Conservation (phyloP, 2,329 filamentous ascomycete species). For the Plectosphaerella sp. region DNA sequence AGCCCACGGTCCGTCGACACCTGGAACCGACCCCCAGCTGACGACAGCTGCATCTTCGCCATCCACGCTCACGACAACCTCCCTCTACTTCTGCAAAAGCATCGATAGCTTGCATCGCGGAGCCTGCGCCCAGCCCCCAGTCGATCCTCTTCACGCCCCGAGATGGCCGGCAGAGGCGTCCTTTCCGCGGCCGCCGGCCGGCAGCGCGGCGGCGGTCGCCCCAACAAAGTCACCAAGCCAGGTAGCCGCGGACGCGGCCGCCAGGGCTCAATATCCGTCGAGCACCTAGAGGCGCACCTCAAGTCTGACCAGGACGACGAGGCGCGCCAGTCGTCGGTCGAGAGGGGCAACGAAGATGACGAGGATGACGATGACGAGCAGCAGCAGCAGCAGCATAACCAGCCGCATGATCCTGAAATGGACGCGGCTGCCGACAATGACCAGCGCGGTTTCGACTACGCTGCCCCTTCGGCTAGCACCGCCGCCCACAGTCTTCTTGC, state of each 20-base stretch:
- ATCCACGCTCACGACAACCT: not conserved
- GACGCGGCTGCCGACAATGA: not conserved
- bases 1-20: not conserved
- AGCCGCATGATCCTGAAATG: not conserved
- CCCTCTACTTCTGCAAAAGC: not conserved
- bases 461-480: not conserved
- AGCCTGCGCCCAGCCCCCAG: not conserved
- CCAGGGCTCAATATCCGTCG: conserved; percentile 18
- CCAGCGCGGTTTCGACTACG: not conserved
- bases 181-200: not conserved
- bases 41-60: conserved; percentile 9
- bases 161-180: conserved; percentile 13
- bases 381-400: not conserved
- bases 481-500: conserved; percentile 51
- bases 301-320: conserved; percentile 43
- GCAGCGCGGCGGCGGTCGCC: conserved; percentile 28
- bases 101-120: not conserved
- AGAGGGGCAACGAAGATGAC: too few relatives aligned
- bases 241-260: conserved; percentile 16
- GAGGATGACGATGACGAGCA: not conserved
- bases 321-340: conserved; percentile 48
- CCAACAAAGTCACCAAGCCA: conserved; percentile 40
- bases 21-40: conserved; percentile 6
- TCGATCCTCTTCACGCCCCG: not conserved
- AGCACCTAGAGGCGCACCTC: not conserved